A percentile compares a stretch with the other conserved stretches of the same genome.
Conservation (phyloP, 2,329 filamentous ascomycete genomes). For the Cladophialophora bantiana region DNA sequence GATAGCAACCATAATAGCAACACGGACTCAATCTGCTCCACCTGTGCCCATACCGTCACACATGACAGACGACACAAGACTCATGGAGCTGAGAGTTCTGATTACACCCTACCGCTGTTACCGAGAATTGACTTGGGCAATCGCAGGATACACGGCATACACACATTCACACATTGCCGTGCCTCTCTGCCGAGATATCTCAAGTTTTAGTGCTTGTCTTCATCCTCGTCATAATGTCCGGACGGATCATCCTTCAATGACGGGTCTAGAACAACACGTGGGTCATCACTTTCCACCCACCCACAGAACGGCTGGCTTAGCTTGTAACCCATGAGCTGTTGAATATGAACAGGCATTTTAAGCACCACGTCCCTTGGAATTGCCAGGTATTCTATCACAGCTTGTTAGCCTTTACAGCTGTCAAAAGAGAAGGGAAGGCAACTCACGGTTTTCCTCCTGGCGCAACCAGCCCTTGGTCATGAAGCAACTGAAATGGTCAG, state of each 20-base stretch:
- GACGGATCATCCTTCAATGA: conserved; percentile 32
- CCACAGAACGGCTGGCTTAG: conserved; percentile 38
- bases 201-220: conserved; percentile 13
- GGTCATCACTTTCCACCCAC: conserved; percentile 37
- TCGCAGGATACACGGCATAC: neutral
- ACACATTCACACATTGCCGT: neutral
- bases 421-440: neutral
- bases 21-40: no score
- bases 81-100: neutral
- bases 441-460: conserved; percentile 36
- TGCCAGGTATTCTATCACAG: conserved; percentile 37
- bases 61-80: neutral
- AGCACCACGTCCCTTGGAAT: conserved; percentile 35
- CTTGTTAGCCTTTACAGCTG: conserved; percentile 24
- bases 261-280: conserved; percentile 29
- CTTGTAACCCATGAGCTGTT: conserved; percentile 41
- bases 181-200: neutral
- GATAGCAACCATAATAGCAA: no score
- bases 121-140: neutral
- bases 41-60: neutral
- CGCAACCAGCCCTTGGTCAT: conserved; percentile 39
- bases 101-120: neutral
- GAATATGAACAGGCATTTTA: conserved; percentile 36
- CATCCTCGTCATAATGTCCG: conserved; percentile 26
- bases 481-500: conserved; percentile 30